Evolutionary conservation across 768 basidiomycete genomes (phyloP).

Genomic region (Dentipellis fragilis): DNA sequence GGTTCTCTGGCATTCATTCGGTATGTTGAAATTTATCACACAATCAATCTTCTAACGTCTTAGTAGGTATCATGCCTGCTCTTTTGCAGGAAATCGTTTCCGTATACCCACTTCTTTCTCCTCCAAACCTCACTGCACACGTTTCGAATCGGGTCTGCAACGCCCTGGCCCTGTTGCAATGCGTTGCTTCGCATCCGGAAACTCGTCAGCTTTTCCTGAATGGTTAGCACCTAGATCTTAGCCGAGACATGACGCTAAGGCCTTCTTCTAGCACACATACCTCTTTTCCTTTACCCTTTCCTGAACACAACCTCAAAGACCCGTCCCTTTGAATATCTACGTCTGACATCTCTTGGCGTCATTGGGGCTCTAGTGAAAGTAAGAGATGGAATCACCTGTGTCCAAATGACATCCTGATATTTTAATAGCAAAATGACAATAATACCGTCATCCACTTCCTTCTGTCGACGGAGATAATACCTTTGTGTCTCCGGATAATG

Average conservation of each 20-base stretch:
- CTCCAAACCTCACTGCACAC: conserved; percentile 93
- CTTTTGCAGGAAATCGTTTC: conserved; percentile 96
- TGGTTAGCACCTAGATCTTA: conserved; percentile 40
- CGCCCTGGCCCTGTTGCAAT: conserved; percentile 93
- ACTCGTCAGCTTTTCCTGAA: conserved; percentile 92
- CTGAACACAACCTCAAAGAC: conserved; percentile 98
- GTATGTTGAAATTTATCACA: conserved; percentile 28
- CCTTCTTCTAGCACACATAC: conserved; percentile 74
- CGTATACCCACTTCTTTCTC: conserved; percentile 91
- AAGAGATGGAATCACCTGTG: not conserved
- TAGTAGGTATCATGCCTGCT: conserved; percentile 90
- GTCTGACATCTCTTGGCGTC: conserved; percentile 98
- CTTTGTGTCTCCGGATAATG: conserved; percentile 98
- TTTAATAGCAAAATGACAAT: conserved; percentile 91
- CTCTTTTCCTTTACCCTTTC: conserved; percentile 92
- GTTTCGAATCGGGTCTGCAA: conserved; percentile 99
- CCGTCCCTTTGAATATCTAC: conserved; percentile 97
- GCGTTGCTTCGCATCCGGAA: conserved; percentile 95
- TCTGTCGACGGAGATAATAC: conserved; percentile 98
- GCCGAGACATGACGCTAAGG: not conserved
- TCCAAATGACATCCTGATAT: conserved; percentile 1
- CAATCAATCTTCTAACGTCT: not conserved
- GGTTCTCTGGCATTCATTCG: conserved; percentile 97
- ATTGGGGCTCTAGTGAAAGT: conserved; percentile 99
- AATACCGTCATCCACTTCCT: conserved; percentile 98